A percentile compares a stretch with the other conserved stretches of the same genome.
These are phyloP conservation scores for Ceratocystiopsis sp. DNA, from an alignment of 2,329 filamentous ascomycete species.

Conservation along the genomic window DNA sequence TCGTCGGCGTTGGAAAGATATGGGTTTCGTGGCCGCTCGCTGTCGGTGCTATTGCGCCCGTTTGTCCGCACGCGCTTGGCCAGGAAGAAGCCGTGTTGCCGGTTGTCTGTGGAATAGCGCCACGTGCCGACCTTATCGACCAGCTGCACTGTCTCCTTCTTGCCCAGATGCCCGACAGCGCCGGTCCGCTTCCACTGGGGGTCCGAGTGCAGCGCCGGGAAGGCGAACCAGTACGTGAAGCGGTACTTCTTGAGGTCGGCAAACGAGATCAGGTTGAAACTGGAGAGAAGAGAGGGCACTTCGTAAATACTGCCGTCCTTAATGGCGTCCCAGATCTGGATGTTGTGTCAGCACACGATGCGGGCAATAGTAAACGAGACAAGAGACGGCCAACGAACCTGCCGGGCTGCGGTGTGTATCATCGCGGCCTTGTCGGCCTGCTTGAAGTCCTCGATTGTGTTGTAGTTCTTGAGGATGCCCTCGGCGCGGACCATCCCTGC, in stretches of 20 bases:
- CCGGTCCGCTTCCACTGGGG: constrained; percentile 57
- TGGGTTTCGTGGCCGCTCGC: constrained; percentile 4
- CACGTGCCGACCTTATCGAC: constrained; percentile 77
- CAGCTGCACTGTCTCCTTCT: constrained; percentile 58
- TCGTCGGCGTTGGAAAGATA: constrained; percentile 8
- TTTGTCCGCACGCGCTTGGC: constrained; percentile 49
- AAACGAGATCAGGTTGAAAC: constrained; percentile 78
- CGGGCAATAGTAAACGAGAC: constrained; percentile 7
- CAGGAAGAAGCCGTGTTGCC: constrained; percentile 92
- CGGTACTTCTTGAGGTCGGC: constrained; percentile 95
- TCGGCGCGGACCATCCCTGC: constrained; percentile 63
- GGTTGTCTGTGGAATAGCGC: constrained; percentile 62
- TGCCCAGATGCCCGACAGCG: constrained; percentile 36
- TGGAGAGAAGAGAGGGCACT: constrained; percentile 76
- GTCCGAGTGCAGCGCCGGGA: constrained; percentile 80
- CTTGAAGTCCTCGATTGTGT: constrained; percentile 87
- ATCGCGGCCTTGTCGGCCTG: constrained; percentile 64
- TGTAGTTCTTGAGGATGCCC: constrained; percentile 89
- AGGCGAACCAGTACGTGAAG: constrained; percentile 97
- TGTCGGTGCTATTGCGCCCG: constrained; percentile 13
- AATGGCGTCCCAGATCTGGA: constrained; percentile 90
- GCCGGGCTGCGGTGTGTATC: constrained; percentile 61
- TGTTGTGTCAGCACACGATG: background rate
- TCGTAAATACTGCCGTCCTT: constrained; percentile 93
- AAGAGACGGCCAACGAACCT: constrained; percentile 32